phyloP scores from a whole-genome alignment of 1,284 basidiomycete genomes.

The Nidula niveotomentosa region DNA sequence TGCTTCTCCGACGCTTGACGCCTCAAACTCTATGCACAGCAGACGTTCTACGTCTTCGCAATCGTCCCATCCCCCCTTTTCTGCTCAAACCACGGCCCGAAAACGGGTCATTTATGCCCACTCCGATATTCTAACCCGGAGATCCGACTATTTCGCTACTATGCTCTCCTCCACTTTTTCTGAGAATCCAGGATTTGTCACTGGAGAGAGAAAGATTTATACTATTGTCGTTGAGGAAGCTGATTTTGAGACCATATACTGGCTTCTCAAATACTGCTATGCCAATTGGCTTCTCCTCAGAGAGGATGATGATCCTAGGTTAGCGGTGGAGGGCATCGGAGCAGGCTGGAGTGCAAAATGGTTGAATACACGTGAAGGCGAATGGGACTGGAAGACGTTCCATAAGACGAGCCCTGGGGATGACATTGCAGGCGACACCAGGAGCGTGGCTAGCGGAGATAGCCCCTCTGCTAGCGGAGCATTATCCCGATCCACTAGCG shows the following conservation, averaged over 20 bases:
- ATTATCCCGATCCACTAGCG: conserved; percentile 22
- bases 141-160: conserved; percentile 81
- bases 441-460: conserved; percentile 53
- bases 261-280: conserved; percentile 82
- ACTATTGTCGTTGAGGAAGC: conserved; percentile 79
- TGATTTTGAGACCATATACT: conserved; percentile 81
- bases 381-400: conserved; percentile 74
- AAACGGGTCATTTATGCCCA: conserved; percentile 81
- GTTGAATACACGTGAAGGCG: conserved; percentile 47
- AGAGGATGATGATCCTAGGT: conserved; percentile 64
- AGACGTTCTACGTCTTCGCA: conserved; percentile 30
- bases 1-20: conserved; percentile 21
- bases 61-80: conserved; percentile 41
- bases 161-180: conserved; percentile 76
- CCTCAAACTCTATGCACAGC: conserved; percentile 15
- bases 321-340: conserved; percentile 60
- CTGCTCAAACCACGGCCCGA: conserved; percentile 47
- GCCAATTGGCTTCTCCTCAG: conserved; percentile 72
- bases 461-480: conserved; percentile 32
- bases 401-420: conserved; percentile 38
- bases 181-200: conserved; percentile 43
- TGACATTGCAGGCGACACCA: conserved; percentile 38
- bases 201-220: conserved; percentile 57
- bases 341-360: conserved; percentile 64
- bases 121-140: conserved; percentile 68